Evolutionary conservation across 2,329 filamentous ascomycete species (phyloP), one percentile per base, ranked within the genome.

Genomic region (Colletotrichum caudatum): DNA sequence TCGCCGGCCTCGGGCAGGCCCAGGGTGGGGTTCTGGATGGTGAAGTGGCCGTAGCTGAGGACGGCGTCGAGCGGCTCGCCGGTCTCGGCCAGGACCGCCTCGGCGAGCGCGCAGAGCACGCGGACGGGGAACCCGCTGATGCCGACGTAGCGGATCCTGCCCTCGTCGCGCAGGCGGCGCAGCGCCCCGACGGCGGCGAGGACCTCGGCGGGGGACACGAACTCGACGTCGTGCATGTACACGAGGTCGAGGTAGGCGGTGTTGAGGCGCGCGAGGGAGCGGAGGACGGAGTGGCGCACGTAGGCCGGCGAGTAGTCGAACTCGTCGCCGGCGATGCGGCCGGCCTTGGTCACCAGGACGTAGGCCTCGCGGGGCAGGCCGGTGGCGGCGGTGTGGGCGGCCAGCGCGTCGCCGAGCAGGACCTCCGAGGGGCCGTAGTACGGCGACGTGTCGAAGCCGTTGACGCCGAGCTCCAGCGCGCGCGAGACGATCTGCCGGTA

Each of bases 81-180:
- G 0, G 67, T 70, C 58, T 71, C 66, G 3, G 66, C 66, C n/a
- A 65, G 61, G 29, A 72, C 23, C 41, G 20, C 48, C 56, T 70
- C 66, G 93, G 62, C 94, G 93, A 0, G 95, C 96, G 82, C 94
- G 20, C 88, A 87, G 1, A 98, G 88, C 4, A 91, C 85, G 8
- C 89, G 86, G 2, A 97, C 88, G 0, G 95, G 95, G 75, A 97
- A 98, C 3, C 95, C 95, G 29, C 93, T 96, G 78, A 98, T 97
- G 37, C 96, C 95, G 39, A 98, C 88, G 77, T 97, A 97, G 62
- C 90, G 90, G 23, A 98, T 82, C 0, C 90, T 83, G 2, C 93
- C 92, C 60, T 92, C 86, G 77, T 94, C 92, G 26, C 94, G 88
- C 68, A 98, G 89, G 4, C 90, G 84, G 23, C 95, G 89, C 73